A percentile compares a stretch with the other conserved stretches of the same genome.
These are phyloP conservation scores for Hordeum pubiflorum DNA, from an alignment of 202 grass and related monocot genomes.

Conservation along the genomic window DNA sequence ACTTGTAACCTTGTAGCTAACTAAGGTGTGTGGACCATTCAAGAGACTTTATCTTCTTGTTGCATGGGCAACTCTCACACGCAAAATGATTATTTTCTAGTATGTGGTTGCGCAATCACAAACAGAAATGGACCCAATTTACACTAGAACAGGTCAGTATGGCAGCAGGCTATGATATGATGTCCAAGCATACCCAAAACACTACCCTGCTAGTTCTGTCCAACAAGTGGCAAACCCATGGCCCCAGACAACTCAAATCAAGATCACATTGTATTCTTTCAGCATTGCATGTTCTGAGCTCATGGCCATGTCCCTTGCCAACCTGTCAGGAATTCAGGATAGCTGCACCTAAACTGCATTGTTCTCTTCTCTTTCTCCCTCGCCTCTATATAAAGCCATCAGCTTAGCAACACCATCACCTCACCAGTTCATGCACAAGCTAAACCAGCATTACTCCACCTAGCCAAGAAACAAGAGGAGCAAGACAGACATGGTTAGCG, in stretches of 20 bases:
- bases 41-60: too few species aligned
- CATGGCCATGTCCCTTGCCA: conserved; percentile 22
- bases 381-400: conserved; percentile 30
- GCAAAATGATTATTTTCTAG: not conserved
- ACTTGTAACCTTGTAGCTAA: too few species aligned
- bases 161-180: not conserved
- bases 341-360: not conserved
- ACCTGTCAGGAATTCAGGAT: not conserved
- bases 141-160: not conserved
- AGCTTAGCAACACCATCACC: not conserved
- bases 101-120: not conserved
- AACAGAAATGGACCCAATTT: not conserved
- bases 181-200: not conserved
- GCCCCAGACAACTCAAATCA: not conserved
- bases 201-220: not conserved
- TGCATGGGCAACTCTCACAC: not conserved
- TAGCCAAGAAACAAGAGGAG: conserved; percentile 3
- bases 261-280: not conserved
- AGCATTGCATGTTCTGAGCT: conserved; percentile 7
- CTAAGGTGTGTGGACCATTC: too few species aligned
- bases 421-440: conserved; percentile 16
- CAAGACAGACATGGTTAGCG: conserved; percentile 16
- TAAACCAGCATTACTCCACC: not conserved
- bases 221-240: not conserved
- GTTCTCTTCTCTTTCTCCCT: not conserved